phyloP scores from a whole-genome alignment of 176 grass and related monocot genomes.

The Hordeum marinum region DNA sequence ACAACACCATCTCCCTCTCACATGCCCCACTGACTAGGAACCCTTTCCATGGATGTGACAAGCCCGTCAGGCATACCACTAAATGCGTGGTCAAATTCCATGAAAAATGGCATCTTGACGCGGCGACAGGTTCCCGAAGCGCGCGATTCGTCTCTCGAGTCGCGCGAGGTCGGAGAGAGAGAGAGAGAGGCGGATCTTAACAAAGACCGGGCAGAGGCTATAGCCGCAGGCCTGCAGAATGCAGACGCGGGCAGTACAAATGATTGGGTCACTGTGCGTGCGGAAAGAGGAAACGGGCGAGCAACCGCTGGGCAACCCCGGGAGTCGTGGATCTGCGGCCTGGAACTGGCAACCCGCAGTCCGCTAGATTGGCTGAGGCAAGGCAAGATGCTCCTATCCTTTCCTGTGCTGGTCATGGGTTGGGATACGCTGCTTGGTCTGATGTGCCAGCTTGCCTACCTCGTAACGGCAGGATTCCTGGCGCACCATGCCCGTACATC shows the following conservation, averaged over 20 bases:
- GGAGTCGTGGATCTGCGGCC: constrained; percentile 38
- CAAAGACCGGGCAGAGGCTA: constrained; percentile 1
- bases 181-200: neutral
- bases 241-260: constrained; percentile 24
- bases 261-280: constrained; percentile 47
- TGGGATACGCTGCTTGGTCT: neutral
- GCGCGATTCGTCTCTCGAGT: constrained; percentile 9
- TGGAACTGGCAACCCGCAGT: constrained; percentile 34
- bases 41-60: constrained; percentile 34
- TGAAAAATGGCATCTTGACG: constrained; percentile 23
- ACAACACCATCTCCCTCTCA: neutral
- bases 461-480: constrained; percentile 9
- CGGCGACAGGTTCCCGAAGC: constrained; percentile 13
- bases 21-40: neutral
- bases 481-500: constrained; percentile 10
- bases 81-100: neutral
- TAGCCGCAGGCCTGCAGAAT: neutral
- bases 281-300: constrained; percentile 29
- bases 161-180: neutral
- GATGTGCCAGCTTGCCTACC: constrained; percentile 32
- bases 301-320: constrained; percentile 38
- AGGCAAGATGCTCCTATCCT: neutral
- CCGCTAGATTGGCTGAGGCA: constrained; percentile 16
- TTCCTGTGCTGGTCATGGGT: constrained; percentile 26
- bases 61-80: neutral